These are phyloP conservation scores for Zygotorulaspora danielsina DNA, from an alignment of 805 yeast species.

Conservation along the genomic window DNA sequence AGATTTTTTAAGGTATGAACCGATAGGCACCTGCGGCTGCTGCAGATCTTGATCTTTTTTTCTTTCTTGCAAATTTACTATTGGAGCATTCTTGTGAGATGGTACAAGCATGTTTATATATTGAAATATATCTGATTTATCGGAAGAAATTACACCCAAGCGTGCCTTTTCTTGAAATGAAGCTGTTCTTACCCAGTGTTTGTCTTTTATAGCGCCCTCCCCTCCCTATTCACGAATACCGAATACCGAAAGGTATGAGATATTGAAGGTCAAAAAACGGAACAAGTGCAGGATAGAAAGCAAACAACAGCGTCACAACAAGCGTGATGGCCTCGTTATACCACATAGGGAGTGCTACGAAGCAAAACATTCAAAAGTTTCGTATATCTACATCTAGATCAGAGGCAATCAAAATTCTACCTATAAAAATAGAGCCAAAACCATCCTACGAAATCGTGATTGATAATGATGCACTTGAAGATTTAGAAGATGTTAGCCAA, in stretches of 20 bases:
- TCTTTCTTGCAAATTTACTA: too few species aligned
- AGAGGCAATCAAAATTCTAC: conserved; percentile 54
- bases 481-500: conserved; percentile 40
- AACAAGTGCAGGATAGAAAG: neutral
- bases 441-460: conserved; percentile 34
- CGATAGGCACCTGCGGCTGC: too few species aligned
- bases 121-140: too few species aligned
- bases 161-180: neutral
- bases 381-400: conserved; percentile 68
- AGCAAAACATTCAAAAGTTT: conserved; percentile 59
- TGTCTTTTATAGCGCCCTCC: neutral
- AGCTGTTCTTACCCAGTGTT: neutral
- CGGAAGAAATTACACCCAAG: neutral
- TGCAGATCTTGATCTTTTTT: too few species aligned
- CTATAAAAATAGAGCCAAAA: conserved; percentile 36
- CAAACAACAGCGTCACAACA: too few species aligned
- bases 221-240: neutral
- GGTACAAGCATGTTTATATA: neutral
- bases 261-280: too few species aligned
- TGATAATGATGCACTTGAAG: conserved; percentile 47
- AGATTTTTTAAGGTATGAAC: conserved; percentile 33
- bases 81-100: too few species aligned
- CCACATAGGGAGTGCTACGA: conserved; percentile 58
- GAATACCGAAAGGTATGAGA: too few species aligned
- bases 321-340: conserved; percentile 58